These are phyloP conservation scores for Paulownia fortunei DNA, from an alignment of 257 asterid species.

Conservation along the genomic window DNA sequence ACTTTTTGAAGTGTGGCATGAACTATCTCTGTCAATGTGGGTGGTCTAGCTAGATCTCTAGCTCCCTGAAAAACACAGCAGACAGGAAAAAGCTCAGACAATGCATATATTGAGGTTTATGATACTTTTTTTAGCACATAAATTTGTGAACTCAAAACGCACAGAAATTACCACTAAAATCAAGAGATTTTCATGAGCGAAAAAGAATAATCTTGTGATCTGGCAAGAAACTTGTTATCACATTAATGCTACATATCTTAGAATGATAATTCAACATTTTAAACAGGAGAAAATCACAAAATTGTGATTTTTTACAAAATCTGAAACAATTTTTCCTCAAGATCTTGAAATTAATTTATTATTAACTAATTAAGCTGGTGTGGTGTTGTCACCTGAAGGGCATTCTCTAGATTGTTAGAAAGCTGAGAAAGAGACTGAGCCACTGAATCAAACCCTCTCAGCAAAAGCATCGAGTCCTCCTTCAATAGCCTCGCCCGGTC, in stretches of 20 bases:
- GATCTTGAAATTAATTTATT: not conserved
- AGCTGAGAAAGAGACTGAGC: slow-evolving; percentile 78
- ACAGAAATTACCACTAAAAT: not conserved
- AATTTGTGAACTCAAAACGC: no score
- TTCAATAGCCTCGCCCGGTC: slow-evolving; percentile 51
- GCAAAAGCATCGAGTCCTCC: slow-evolving; percentile 56
- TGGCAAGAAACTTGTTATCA: not conserved
- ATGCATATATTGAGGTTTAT: not conserved
- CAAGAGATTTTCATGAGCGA: not conserved
- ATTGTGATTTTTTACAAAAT: not conserved
- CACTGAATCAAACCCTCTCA: slow-evolving; percentile 68
- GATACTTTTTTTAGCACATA: not conserved
- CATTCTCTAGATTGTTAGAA: slow-evolving; percentile 70
- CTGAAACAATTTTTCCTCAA: slow-evolving; percentile 7
- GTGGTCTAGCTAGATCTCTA: slow-evolving; percentile 69
- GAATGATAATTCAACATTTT: not conserved
- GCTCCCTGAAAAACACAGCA: slow-evolving; percentile 64
- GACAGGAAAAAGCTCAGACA: slow-evolving; percentile 15
- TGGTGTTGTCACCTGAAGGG: slow-evolving; percentile 74
- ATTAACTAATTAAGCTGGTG: not conserved
- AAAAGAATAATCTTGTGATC: not conserved
- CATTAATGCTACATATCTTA: not conserved
- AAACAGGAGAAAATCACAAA: not conserved
- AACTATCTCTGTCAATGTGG: slow-evolving; percentile 70
- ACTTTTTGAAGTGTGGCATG: slow-evolving; percentile 60